Evolutionary conservation across 2,329 filamentous ascomycete genomes (phyloP), one percentile per base, ranked within the genome.

Genomic region (Knufia petricola): DNA sequence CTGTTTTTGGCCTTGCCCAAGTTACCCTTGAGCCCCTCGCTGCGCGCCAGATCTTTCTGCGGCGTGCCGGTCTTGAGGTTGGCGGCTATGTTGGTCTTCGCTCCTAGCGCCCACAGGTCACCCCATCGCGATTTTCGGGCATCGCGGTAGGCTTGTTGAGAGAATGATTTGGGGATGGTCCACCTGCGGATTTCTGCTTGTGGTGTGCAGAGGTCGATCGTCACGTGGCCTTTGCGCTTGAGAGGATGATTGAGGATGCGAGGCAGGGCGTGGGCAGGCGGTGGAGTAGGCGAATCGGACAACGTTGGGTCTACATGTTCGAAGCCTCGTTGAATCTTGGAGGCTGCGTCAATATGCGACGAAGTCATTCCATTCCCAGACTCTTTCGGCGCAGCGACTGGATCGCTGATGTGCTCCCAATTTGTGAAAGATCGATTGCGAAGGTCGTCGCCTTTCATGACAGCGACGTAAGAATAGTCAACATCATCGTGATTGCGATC

Each of bases 51-150:
- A 4, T 62, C 67, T 53, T 65, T 69, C 52, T 58, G 64, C 59
- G 59, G 64, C 46, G 61, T 62, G 2, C 85, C 85, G 2, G 84
- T 66, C 6, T 81, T 77, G 37, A 85, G 68, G 12, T 69, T 72
- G 40, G 85, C 72, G 1, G 66, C 61, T 3, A 84, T 76, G 10
- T 87, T 76, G 0, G 87, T 94, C 74, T 96, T 96, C 19, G 89
- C 90, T 0, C 92, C 92, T 0, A 96, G 73, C 0, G 90, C 88
- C 92, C 92, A 98, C 8, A 96, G 72, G 63, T 96, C 92, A 32
- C 92, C 92, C 92, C 90, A 96, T 46, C 70, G 71, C 0, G 84
- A 78, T 69, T 98, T 98, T 53, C 92, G 81, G 30, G 92, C 92
- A 63, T 96, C 92, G 59, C 85, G 87, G 69, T 90, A 96, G 1